Conservation (phyloP, 2,329 filamentous ascomycete species). For the Chaetoscypha palmicola region DNA sequence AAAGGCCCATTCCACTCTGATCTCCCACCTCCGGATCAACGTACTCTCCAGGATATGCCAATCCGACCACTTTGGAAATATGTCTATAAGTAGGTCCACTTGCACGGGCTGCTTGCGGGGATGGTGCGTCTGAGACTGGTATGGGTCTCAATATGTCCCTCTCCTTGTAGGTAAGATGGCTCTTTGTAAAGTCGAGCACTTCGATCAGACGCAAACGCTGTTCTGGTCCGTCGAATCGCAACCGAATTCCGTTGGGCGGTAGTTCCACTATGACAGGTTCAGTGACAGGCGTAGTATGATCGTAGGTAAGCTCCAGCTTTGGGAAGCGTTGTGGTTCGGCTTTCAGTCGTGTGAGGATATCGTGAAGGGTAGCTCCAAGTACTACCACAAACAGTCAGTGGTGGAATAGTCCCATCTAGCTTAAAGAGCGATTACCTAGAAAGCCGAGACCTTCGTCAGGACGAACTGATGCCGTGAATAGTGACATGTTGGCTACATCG, state of each 20-base stretch:
- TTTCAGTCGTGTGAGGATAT: slow-evolving; percentile 80
- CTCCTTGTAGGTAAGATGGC: slow-evolving; percentile 72
- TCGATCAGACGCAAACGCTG: slow-evolving; percentile 89
- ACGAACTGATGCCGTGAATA: slow-evolving; percentile 55
- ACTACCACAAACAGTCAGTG: too few species aligned
- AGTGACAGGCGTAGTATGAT: slow-evolving; percentile 63
- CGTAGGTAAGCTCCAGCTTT: slow-evolving; percentile 76
- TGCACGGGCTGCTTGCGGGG: slow-evolving; percentile 26
- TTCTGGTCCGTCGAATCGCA: slow-evolving; percentile 90
- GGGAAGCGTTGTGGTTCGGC: slow-evolving; percentile 78
- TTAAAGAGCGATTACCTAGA: slow-evolving; percentile 35
- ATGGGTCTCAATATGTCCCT: slow-evolving; percentile 68
- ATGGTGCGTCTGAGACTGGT: slow-evolving; percentile 30
- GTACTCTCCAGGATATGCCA: slow-evolving; percentile 91
- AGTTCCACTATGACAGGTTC: slow-evolving; percentile 70
- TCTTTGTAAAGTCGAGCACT: slow-evolving; percentile 82
- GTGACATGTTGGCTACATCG: slow-evolving; percentile 32
- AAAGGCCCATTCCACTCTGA: slow-evolving; percentile 58
- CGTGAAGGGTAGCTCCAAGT: slow-evolving; percentile 85
- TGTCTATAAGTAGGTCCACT: slow-evolving; percentile 74
- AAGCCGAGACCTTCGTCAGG: slow-evolving; percentile 53
- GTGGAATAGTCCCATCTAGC: too few species aligned
- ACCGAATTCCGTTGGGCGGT: slow-evolving; percentile 76
- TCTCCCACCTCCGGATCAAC: slow-evolving; percentile 53
- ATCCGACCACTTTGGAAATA: slow-evolving; percentile 88